Percentiles rank a stretch among this genome's conserved stretches.
Conservation (phyloP, 1,139 yeast species). For the Taphrina confusa region DNA sequence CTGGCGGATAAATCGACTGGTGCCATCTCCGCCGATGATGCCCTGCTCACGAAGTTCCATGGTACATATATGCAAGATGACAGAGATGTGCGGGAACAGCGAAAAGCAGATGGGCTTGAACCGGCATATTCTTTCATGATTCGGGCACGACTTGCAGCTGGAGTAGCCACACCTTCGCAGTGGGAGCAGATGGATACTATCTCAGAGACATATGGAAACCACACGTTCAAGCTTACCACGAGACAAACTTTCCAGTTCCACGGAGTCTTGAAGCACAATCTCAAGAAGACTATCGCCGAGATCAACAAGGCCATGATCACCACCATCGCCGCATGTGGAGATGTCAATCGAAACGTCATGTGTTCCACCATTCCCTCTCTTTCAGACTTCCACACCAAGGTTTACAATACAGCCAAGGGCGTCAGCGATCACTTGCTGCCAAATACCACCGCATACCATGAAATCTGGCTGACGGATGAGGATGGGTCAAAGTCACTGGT, state of each 20-base stretch:
- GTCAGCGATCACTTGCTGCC: constrained; percentile 86
- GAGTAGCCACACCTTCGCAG: constrained; percentile 82
- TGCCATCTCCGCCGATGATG: constrained; percentile 88
- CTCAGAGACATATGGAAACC: constrained; percentile 83
- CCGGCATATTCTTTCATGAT: constrained; percentile 97
- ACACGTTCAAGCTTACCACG: constrained; percentile 90
- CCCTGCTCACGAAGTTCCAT: constrained; percentile 93
- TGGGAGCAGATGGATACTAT: constrained; percentile 84
- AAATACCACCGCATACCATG: constrained; percentile 91
- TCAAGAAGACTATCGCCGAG: constrained; percentile 89
- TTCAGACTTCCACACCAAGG: constrained; percentile 76
- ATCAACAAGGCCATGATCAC: constrained; percentile 89
- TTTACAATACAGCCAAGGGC: constrained; percentile 61
- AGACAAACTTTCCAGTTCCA: constrained; percentile 97
- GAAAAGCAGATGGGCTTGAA: constrained; percentile 88
- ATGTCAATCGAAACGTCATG: constrained; percentile 95
- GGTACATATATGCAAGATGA: constrained; percentile 99
- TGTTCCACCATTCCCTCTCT: constrained; percentile 83
- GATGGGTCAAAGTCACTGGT: constrained; percentile 81
- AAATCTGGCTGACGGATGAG: constrained; percentile 88
- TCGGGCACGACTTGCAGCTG: constrained; percentile 93
- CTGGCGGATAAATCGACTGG: constrained; percentile 82
- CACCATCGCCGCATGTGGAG: constrained; percentile 98
- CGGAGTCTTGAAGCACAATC: constrained; percentile 86
- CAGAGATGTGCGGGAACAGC: constrained; percentile 89